These are phyloP conservation scores for Tolypocladium tropicale DNA, from an alignment of 2,329 filamentous ascomycete genomes.

Conservation along the genomic window DNA sequence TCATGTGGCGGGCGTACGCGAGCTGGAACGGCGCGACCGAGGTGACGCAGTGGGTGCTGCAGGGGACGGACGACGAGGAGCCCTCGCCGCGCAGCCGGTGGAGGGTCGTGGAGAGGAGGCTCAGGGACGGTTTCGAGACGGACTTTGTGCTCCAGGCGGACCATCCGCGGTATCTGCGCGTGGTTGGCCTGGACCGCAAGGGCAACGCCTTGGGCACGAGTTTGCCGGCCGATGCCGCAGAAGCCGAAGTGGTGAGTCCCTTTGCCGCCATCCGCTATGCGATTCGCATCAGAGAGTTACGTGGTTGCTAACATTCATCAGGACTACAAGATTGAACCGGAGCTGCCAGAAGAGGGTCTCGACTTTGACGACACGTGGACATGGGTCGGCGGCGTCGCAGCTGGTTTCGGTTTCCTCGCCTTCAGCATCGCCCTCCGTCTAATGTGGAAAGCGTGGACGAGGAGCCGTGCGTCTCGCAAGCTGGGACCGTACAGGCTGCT, in stretches of 20 bases:
- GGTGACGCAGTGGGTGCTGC: constrained; percentile 25
- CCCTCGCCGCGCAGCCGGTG: background rate
- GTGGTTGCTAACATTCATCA: background rate
- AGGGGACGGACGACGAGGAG: constrained; percentile 13
- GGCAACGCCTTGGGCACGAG: constrained; percentile 2
- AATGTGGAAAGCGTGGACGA: background rate
- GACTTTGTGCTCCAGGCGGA: constrained; percentile 1
- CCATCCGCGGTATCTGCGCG: constrained; percentile 1
- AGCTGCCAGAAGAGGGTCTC: background rate
- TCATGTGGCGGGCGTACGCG: constrained; percentile 19
- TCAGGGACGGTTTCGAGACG: constrained; percentile 1
- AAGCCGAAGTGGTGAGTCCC: constrained; percentile 1
- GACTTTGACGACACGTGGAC: background rate
- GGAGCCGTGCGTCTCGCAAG: background rate
- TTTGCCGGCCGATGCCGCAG: background rate
- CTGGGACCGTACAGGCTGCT: background rate
- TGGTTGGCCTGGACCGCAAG: constrained; percentile 1
- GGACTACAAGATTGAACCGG: background rate
- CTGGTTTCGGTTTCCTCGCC: background rate
- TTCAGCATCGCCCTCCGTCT: background rate
- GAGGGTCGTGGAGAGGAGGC: background rate
- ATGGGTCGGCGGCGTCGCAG: background rate
- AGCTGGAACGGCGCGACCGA: constrained; percentile 27
- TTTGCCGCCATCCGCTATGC: background rate
- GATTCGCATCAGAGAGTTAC: background rate